phyloP scores from a whole-genome alignment of 495 filamentous ascomycete species.

The Xylaria cubensis region DNA sequence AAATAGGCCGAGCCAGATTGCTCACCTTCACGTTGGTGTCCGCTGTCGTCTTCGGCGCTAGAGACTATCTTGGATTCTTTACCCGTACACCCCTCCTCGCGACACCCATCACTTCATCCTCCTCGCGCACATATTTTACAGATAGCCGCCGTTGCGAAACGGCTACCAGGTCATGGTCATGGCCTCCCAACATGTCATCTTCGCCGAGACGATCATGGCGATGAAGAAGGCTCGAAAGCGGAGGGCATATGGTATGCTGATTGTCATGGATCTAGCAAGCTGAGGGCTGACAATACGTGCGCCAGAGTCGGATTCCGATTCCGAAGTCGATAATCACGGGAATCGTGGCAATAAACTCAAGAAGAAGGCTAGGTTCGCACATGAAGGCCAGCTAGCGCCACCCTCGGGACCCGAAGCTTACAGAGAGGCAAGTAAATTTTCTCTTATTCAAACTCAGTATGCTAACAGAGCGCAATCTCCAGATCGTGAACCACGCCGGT shows the following conservation, averaged over 20 bases:
- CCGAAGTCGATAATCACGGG: constrained; percentile 75
- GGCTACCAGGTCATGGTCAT: constrained; percentile 54
- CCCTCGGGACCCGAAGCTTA: constrained; percentile 77
- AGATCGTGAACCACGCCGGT: constrained; percentile 86
- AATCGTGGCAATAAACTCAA: constrained; percentile 94
- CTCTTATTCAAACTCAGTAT: background rate
- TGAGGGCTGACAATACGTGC: constrained; percentile 17
- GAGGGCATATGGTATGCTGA: constrained; percentile 62
- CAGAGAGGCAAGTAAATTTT: constrained; percentile 69
- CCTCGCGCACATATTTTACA: constrained; percentile 8
- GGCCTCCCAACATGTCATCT: constrained; percentile 72
- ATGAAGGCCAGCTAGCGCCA: constrained; percentile 74
- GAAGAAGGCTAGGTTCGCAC: constrained; percentile 79
- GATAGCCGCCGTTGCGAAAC: constrained; percentile 14
- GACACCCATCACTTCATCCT: background rate
- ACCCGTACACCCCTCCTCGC: background rate
- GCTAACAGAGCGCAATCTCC: constrained; percentile 23
- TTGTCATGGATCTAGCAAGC: background rate
- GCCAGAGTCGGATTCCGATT: constrained; percentile 85
- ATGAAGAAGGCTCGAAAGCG: constrained; percentile 77
- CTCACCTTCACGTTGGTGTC: background rate
- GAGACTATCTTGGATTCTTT: background rate
- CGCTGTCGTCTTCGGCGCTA: background rate
- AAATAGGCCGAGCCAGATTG: background rate
- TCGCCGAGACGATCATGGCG: constrained; percentile 74